Percentiles rank a stretch among this genome's conserved stretches.
Evolutionary conservation across 495 filamentous ascomycete genomes (phyloP).

Genomic region (Penicillium bialowiezense): DNA sequence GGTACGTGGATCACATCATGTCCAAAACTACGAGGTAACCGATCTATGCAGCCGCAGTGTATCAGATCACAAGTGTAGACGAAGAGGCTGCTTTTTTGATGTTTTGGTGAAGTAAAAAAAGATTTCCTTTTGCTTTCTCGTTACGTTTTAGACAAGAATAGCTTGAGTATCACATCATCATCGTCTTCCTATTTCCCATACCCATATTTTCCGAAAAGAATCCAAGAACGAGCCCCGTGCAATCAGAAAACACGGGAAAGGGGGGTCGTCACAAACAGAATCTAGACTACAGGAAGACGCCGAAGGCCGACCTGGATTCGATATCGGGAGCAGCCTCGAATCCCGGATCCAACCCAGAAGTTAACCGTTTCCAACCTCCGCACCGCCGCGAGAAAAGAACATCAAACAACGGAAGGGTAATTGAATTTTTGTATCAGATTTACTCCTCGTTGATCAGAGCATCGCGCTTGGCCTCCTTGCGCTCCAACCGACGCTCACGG

Average conservation of each 20-base stretch:
- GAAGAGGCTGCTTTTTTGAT: constrained; percentile 8
- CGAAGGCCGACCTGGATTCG: constrained; percentile 30
- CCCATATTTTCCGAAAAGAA: constrained; percentile 19
- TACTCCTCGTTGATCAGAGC: constrained; percentile 74
- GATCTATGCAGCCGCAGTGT: no score
- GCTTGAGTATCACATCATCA: constrained; percentile 37
- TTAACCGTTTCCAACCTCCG: constrained; percentile 40
- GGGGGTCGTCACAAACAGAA: constrained; percentile 12
- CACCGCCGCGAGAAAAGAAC: constrained; percentile 38
- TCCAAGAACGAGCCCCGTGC: constrained; percentile 22
- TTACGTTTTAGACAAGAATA: constrained; percentile 30
- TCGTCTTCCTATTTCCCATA: constrained; percentile 24
- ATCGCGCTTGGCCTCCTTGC: constrained; percentile 83
- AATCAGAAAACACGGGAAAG: constrained; percentile 15
- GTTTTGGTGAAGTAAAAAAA: constrained; percentile 21
- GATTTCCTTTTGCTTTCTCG: constrained; percentile 34
- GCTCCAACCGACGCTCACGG: constrained; percentile 91
- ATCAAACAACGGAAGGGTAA: constrained; percentile 31
- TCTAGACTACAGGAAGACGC: constrained; percentile 24
- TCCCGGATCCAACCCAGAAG: constrained; percentile 23
- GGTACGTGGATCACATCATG: no score
- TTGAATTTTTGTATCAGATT: constrained; percentile 30
- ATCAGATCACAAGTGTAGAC: neutral
- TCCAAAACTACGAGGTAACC: no score
- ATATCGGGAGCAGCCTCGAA: constrained; percentile 16